Base-by-base conservation (phyloP, 1,139 yeast genomes). In the Meyerozyma elateridarum region DNA sequence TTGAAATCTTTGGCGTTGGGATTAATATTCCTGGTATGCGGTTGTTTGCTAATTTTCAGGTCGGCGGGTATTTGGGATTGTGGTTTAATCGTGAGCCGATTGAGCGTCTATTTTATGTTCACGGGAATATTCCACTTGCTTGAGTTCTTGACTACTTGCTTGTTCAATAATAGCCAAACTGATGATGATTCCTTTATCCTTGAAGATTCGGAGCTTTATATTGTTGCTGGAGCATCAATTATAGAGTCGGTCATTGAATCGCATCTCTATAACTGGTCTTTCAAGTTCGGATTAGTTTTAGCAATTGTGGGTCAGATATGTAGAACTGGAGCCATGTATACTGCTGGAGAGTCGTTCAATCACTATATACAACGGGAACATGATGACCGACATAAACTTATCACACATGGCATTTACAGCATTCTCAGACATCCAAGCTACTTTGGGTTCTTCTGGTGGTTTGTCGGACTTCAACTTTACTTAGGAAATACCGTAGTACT, bases 391-490 rank as follows among this genome's bases (percentile, higher is more conserved):
- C 98, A 91, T 50, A 57, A 46, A 13, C 63, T 91, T 29, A 79
- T 91, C 8, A 84, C 85, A 0, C 44, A 59, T 6, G 98, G 97
- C 0, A 63, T 91, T 3, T 91, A 91, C 55, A 39, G 64, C 1
- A 41, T 59, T 13, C 59, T 75, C 7, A 69, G 98, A 38, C 98
- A 91, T 53, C 98, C 98, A 8, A 81, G 94, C 32, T 91, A 91
- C 56, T 73, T 79, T 36, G 98, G 97, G 1, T 91, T 84, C 54
- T 89, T 80, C 51, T 79, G 87, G 75, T 93, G 97, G 96, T 91
- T 93, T 17, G 48, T 89, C 4, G 97, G 97, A 0, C 68, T 88
- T 2, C 95, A 91, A 52, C 25, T 89, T 32, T 49, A 81, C 41
- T 56, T 89, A 37, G 61, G 76, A 30, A 91, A 88, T 54, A 35